Conservation (phyloP, 2,329 filamentous ascomycete genomes). For the Talaromyces rugulosus region DNA sequence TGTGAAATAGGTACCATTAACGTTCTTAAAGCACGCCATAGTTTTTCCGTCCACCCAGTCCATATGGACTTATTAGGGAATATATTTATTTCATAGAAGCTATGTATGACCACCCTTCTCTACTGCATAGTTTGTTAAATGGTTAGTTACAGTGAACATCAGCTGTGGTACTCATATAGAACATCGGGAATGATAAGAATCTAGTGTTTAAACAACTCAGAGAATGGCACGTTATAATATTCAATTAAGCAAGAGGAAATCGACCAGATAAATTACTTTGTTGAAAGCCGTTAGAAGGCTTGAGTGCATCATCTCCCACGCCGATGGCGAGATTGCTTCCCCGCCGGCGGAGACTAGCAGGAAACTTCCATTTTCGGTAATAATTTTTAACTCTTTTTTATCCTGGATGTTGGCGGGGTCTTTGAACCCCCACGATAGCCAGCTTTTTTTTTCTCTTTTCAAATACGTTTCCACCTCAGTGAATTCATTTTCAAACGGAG, state of each 20-base stretch:
- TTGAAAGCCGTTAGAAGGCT: not conserved
- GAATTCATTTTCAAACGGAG: not conserved
- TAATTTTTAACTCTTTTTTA: not conserved
- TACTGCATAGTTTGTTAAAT: not conserved
- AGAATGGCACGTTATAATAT: not conserved
- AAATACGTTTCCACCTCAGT: not conserved
- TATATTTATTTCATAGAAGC: not conserved
- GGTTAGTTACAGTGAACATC: not conserved
- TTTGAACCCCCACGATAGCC: not conserved
- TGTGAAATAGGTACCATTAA: not conserved
- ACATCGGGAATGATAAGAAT: not conserved
- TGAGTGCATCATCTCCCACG: conserved; percentile 1
- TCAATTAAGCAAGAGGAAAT: too few relatives aligned
- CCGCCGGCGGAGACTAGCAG: not conserved
- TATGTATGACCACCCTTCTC: not conserved
- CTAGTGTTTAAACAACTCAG: not conserved
- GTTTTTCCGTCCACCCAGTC: not conserved
- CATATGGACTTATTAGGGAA: not conserved
- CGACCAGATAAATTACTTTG: not conserved
- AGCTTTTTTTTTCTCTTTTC: not conserved
- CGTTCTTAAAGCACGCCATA: not conserved
- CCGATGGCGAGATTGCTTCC: conserved; percentile 1
- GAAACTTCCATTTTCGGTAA: not conserved
- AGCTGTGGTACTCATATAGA: too few relatives aligned
- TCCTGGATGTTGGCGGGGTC: not conserved